Evolutionary conservation across 2,329 filamentous ascomycete species (phyloP), one percentile per base, ranked within the genome.

Genomic region (Claviceps monticola): DNA sequence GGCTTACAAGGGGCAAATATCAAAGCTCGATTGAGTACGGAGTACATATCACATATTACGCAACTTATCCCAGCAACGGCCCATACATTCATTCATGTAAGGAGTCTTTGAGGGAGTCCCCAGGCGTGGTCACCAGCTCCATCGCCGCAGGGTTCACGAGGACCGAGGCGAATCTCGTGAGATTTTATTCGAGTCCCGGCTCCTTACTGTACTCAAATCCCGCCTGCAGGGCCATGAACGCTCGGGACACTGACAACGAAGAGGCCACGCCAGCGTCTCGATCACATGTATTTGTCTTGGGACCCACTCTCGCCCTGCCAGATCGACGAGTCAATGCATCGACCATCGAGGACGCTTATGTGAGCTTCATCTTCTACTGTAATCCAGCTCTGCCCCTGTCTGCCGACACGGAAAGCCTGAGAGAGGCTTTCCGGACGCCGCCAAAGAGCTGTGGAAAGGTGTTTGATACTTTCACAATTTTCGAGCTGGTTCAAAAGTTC

Each of bases 381-480:
- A 96, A 96, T 65, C 90, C 90, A 5, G 82, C 79, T 44, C 82
- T 95, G 48, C 60, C 66, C 8, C 64, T 75, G n/a, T 76, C 80
- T 16, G 78, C 79, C 44, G 84, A 94, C 66, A 84, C 86, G 0
- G 67, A 74, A 3, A 80, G 83, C 51, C 70, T 96, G 47, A 79
- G 82, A 53, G 86, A 86, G 59, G 80, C 81, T 13, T 95, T 96
- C 65, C 79, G 83, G 46, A 81, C 74, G 29, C 88, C 88, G 1
- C 90, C 90, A 4, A 88, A 84, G 62, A 95, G 88, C 63, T 89
- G 91, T 59, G 87, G 87, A 55, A 94, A 95, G 66, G 82, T 75
- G 54, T 96, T 95, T 64, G 86, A 81, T 61, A 86, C 86, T 0
- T 94, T 80, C 65, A 73, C 73, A 7, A 72, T 96, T 19, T 95